Evolutionary conservation across 2,329 filamentous ascomycete species (phyloP).

Genomic region (Colletotrichum tofieldiae): DNA sequence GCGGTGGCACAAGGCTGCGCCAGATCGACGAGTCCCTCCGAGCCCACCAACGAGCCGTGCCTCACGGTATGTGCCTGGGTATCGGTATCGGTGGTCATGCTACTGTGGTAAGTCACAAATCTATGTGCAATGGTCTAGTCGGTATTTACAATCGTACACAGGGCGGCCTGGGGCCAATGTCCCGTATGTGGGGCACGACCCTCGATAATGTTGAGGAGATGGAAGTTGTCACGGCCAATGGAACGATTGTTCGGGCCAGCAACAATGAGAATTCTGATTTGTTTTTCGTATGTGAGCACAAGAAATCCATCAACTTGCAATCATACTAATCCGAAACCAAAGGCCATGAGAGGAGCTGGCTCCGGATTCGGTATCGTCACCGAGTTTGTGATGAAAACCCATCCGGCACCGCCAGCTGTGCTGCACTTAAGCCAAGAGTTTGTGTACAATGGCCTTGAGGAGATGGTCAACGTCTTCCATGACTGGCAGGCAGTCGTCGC

Average conservation of each 20-base stretch:
- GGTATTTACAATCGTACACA: constrained; percentile 45
- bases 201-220: constrained; percentile 68
- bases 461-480: constrained; percentile 60
- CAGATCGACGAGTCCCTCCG: constrained; percentile 65
- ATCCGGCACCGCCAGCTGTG: constrained; percentile 60
- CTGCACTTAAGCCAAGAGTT: constrained; percentile 68
- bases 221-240: constrained; percentile 51
- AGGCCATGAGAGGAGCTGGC: constrained; percentile 52
- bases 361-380: constrained; percentile 57
- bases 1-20: constrained; percentile 65
- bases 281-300: constrained; percentile 45
- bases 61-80: constrained; percentile 71
- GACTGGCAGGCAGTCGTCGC: constrained; percentile 67
- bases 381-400: constrained; percentile 50
- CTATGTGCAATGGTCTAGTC: background rate
- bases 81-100: constrained; percentile 73
- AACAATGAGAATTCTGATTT: constrained; percentile 47
- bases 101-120: constrained; percentile 62
- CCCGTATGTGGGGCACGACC: constrained; percentile 71
- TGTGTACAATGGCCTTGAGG: constrained; percentile 58
- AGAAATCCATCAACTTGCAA: background rate
- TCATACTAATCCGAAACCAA: background rate
- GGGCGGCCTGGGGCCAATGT: constrained; percentile 71
- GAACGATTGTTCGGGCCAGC: constrained; percentile 45
- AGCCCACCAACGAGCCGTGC: constrained; percentile 68